These are phyloP conservation scores for Paramecium primaurelia DNA, from an alignment of 73 alveolate genomes.

Conservation along the genomic window DNA sequence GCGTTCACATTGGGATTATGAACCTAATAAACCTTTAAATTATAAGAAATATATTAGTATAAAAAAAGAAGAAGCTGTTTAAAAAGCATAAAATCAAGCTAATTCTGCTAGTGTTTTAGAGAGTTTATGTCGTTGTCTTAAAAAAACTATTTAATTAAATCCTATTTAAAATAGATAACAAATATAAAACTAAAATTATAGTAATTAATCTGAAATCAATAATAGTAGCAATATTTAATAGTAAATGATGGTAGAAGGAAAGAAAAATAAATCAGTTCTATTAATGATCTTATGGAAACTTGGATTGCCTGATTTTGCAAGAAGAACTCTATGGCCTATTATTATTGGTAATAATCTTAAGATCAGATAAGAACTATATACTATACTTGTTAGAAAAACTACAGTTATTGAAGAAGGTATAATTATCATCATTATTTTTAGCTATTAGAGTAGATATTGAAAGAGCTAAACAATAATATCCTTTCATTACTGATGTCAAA, in stretches of 20 bases:
- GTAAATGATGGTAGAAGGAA: not conserved
- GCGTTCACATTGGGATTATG: constrained; percentile 56
- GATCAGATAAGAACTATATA: constrained; percentile 74
- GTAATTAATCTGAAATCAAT: not conserved
- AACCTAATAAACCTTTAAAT: constrained; percentile 26
- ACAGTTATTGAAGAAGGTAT: not conserved
- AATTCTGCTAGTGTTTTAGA: not conserved
- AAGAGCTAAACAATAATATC: not conserved
- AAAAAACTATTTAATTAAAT: not conserved
- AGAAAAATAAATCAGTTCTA: constrained; percentile 17
- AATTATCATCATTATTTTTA: not conserved
- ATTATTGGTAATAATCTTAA: constrained; percentile 80
- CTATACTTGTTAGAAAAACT: constrained; percentile 35
- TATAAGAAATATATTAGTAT: constrained; percentile 30
- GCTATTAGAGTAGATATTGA: constrained; percentile 19
- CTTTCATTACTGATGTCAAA: not conserved
- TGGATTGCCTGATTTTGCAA: constrained; percentile 88
- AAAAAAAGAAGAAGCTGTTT: constrained; percentile 19
- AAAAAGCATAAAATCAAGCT: not conserved
- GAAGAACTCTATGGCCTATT: constrained; percentile 87
- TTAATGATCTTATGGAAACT: constrained; percentile 73
- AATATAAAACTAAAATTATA: not conserved
- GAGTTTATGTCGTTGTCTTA: constrained; percentile 36
- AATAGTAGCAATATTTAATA: not conserved
- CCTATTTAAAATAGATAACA: not conserved